Evolutionary conservation across 176 grass and related monocot genomes (phyloP), one percentile per base, ranked within the genome.

Genomic region (Oryza punctata): DNA sequence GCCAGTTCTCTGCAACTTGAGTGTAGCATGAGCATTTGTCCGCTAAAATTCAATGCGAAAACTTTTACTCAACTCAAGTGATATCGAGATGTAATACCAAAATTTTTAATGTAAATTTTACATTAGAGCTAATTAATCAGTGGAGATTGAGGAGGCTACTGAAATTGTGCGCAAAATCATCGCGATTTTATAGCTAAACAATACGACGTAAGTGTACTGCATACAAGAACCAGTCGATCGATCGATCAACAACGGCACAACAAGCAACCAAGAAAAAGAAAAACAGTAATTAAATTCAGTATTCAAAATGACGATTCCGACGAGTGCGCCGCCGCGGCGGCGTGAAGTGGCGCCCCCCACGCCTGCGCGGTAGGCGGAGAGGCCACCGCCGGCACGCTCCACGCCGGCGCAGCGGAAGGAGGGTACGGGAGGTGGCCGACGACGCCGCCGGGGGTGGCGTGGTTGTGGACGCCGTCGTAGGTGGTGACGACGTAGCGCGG

Each of bases 391-490:
- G 65, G 41, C 44, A 59, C 3, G 24, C 72, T 40, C 67, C 46
- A 52, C 11, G 67, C 41, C 61, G 43, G 5, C 5, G 45, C 9
- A 15, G 15, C 47, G 47, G 47, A 18, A 50, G 47, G 1, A 50
- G 47, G 14, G 47, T 50, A 18, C 14, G 47, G 15, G 15, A 5
- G 4, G 14, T 4, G 13, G 47, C 14, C 12, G 16, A 1, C 30
- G 25, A 18, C 19, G 46, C 80, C 50, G 10, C 37, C 7, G 37
- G 89, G 92, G 15, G 72, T 72, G 26, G 83, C 69, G 85, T 99
- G 97, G 79, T 96, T 99, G 79, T 99, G 97, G 27, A 94, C 78
- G 67, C 97, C 97, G 67, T 96, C 97, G 77, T 99, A 99, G n/a
- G 88, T 89, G 27, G 93, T 96, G 87, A 99, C 29, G 33, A 99